Percentiles rank a stretch among this genome's conserved stretches.
Evolutionary conservation across 1,284 basidiomycete genomes (phyloP).

Genomic region (Quambalaria eucalypti): DNA sequence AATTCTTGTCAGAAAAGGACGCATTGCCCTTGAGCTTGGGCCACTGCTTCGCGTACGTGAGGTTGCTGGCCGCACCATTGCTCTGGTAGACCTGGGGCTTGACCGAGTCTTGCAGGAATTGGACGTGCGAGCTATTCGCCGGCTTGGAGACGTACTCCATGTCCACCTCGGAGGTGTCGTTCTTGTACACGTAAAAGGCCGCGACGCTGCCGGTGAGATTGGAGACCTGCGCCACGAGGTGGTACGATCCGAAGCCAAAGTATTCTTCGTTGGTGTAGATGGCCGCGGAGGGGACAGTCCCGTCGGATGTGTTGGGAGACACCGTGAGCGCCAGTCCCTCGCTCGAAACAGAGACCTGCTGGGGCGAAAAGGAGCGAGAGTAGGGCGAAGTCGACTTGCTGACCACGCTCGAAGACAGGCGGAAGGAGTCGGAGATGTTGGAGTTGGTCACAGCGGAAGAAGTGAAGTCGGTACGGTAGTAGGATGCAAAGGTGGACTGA

Average conservation of each 20-base stretch:
- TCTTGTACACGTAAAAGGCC: constrained; percentile 6
- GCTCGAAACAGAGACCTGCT: background rate
- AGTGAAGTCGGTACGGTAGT: constrained; percentile 2
- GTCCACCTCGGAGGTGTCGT: background rate
- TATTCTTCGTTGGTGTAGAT: background rate
- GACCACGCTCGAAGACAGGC: background rate
- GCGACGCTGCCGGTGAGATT: background rate
- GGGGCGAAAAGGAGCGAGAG: background rate
- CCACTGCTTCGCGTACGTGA: background rate
- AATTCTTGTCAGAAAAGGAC: background rate
- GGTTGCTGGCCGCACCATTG: background rate
- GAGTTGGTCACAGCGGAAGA: background rate
- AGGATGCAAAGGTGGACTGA: background rate
- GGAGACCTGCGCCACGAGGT: background rate
- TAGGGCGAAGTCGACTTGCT: background rate
- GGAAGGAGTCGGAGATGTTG: background rate
- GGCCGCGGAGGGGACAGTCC: background rate
- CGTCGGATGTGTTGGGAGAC: background rate
- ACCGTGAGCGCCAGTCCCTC: background rate
- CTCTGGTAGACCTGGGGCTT: constrained; percentile 5
- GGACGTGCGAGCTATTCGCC: background rate
- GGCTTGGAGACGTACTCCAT: constrained; percentile 3
- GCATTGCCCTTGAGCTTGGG: background rate
- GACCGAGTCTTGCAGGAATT: background rate
- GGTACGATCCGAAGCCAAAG: background rate